Conservation (phyloP, 2,329 filamentous ascomycete genomes). For the Aureobasidium sp. region DNA sequence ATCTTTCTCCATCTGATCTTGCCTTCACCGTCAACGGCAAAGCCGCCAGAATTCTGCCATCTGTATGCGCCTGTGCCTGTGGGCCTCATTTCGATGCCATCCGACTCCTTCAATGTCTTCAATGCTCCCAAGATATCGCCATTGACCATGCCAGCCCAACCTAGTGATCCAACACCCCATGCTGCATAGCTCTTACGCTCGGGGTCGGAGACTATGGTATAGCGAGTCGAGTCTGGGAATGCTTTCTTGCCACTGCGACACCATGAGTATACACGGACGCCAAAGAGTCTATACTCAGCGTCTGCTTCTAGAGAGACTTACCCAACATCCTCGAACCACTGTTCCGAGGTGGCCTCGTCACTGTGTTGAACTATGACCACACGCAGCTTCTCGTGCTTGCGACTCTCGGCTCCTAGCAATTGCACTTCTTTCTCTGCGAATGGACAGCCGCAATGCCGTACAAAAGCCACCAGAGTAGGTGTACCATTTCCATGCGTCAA, state of each 20-base stretch:
- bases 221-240: slow-evolving; percentile 20
- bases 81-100: slow-evolving; percentile 17
- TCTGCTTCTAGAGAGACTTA: neutral
- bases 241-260: slow-evolving; percentile 21
- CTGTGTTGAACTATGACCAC: slow-evolving; percentile 60
- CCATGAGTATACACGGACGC: neutral
- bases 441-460: slow-evolving; percentile 67
- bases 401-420: slow-evolving; percentile 46
- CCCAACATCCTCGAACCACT: slow-evolving; percentile 42
- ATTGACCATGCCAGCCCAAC: slow-evolving; percentile 56
- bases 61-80: slow-evolving; percentile 48
- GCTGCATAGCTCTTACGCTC: slow-evolving; percentile 53
- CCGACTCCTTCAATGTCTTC: slow-evolving; percentile 17
- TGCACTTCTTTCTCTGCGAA: slow-evolving; percentile 50
- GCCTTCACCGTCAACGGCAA: slow-evolving; percentile 50
- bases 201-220: slow-evolving; percentile 52
- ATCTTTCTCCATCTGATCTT: slow-evolving; percentile 47
- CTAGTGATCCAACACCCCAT: slow-evolving; percentile 59
- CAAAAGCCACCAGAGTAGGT: slow-evolving; percentile 58
- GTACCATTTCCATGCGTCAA: slow-evolving; percentile 27
- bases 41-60: slow-evolving; percentile 63
- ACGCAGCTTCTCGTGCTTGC: slow-evolving; percentile 42
- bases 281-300: neutral
- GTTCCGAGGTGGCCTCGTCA: slow-evolving; percentile 45
- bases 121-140: slow-evolving; percentile 15